phyloP scores from a whole-genome alignment of 208 protist species.

The Trypanosoma mega region DNA sequence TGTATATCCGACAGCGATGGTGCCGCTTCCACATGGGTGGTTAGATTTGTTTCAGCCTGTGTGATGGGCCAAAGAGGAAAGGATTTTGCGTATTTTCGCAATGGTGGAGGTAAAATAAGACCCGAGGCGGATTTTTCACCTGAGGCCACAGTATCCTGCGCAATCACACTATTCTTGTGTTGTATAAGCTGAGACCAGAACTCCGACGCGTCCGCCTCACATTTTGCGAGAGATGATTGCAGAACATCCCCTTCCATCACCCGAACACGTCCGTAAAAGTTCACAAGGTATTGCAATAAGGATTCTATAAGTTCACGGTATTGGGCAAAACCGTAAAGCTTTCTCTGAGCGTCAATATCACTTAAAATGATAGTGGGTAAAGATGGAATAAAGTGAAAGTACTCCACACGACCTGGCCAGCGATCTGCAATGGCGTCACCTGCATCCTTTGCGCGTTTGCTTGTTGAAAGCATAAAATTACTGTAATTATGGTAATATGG shows the following conservation, averaged over 20 bases:
- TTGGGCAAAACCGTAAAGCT: slow-evolving; percentile 62
- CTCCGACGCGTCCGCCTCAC: slow-evolving; percentile 52
- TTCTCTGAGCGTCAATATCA: slow-evolving; percentile 60
- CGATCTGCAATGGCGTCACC: slow-evolving; percentile 10
- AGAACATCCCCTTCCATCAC: slow-evolving; percentile 47
- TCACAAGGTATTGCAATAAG: slow-evolving; percentile 51
- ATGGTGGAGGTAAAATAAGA: slow-evolving; percentile 55
- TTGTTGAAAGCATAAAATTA: slow-evolving; percentile 66
- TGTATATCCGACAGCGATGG: slow-evolving; percentile 56
- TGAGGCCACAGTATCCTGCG: slow-evolving; percentile 3
- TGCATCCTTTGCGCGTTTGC: slow-evolving; percentile 34
- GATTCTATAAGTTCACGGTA: slow-evolving; percentile 61
- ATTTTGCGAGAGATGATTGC: slow-evolving; percentile 43
- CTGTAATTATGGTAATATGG: slow-evolving; percentile 71
- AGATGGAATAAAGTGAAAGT: slow-evolving; percentile 60
- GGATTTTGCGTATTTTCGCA: slow-evolving; percentile 57
- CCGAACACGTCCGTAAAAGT: slow-evolving; percentile 61
- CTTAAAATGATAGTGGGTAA: slow-evolving; percentile 48
- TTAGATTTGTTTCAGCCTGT: slow-evolving; percentile 34
- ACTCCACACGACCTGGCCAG: slow-evolving; percentile 64
- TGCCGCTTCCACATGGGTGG: background rate
- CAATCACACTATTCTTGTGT: slow-evolving; percentile 32
- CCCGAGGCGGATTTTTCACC: slow-evolving; percentile 17
- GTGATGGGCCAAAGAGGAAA: slow-evolving; percentile 79
- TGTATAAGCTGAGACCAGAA: slow-evolving; percentile 70